phyloP scores from a whole-genome alignment of 2,329 filamentous ascomycete species.

The Aspergillus alliaceus region DNA sequence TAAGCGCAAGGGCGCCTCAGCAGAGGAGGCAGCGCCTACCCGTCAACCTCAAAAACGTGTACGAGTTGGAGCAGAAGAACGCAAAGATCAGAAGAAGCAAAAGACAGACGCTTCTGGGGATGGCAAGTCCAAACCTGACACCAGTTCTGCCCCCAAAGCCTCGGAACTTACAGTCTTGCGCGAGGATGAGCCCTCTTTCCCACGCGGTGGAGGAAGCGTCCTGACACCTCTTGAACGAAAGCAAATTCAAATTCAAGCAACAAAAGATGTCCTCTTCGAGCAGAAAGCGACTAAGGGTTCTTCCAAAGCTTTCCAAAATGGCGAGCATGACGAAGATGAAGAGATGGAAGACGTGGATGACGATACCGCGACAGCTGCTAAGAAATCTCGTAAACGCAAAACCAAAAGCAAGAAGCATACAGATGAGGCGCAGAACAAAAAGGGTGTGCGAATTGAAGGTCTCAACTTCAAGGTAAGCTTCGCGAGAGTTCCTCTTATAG shows the following conservation, averaged over 20 bases:
- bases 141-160: conserved; percentile 24
- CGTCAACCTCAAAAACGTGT: conserved; percentile 42
- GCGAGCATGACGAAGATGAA: conserved; percentile 58
- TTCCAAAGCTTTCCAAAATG: conserved; percentile 54
- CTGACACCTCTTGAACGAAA: conserved; percentile 93
- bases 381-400: conserved; percentile 41
- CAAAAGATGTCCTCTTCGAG: conserved; percentile 87
- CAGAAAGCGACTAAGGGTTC: conserved; percentile 61
- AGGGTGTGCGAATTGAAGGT: conserved; percentile 73
- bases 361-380: conserved; percentile 30
- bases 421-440: conserved; percentile 50
- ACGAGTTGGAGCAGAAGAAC: conserved; percentile 38
- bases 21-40: conserved; percentile 33
- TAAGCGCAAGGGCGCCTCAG: conserved; percentile 46
- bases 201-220: conserved; percentile 85
- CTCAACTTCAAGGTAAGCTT: conserved; percentile 78
- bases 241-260: conserved; percentile 92
- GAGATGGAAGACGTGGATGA: conserved; percentile 51
- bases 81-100: conserved; percentile 34
- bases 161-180: conserved; percentile 49
- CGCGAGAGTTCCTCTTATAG: background rate
- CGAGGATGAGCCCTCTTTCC: conserved; percentile 87
- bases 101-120: conserved; percentile 16
- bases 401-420: conserved; percentile 52
- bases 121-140: conserved; percentile 12